Evolutionary conservation across 2,329 filamentous ascomycete genomes (phyloP).

Genomic region (Diaporthe citri): DNA sequence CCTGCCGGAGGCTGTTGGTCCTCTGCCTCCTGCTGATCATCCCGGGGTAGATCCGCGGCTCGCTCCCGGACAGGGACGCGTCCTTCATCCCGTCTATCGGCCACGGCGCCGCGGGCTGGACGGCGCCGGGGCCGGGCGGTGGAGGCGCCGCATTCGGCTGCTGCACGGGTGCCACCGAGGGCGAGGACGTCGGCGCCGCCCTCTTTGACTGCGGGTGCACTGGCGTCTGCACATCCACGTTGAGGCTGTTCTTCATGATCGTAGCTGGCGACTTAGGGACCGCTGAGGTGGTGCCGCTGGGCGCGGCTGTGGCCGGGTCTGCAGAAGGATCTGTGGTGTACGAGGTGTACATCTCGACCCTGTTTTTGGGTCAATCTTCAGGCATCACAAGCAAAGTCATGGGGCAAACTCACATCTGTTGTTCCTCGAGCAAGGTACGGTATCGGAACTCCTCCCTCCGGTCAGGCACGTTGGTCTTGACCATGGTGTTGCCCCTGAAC

Average conservation of each 20-base stretch:
- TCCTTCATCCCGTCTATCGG: conserved; percentile 54
- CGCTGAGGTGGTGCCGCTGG: conserved; percentile 22
- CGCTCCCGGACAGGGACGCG: conserved; percentile 66
- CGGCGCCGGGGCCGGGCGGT: background rate
- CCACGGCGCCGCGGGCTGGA: conserved; percentile 35
- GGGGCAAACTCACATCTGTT: conserved; percentile 76
- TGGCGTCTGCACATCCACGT: conserved; percentile 26
- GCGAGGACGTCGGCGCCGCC: conserved; percentile 36
- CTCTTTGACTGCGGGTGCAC: background rate
- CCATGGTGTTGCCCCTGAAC: conserved; percentile 88
- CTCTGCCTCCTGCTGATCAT: conserved; percentile 66
- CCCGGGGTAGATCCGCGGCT: conserved; percentile 80
- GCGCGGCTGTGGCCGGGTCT: conserved; percentile 8
- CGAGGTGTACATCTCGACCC: conserved; percentile 58
- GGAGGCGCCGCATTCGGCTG: background rate
- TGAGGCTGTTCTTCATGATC: conserved; percentile 41
- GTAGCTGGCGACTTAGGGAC: conserved; percentile 43
- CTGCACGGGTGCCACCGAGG: conserved; percentile 20
- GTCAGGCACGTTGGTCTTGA: conserved; percentile 96
- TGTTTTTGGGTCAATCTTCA: conserved; percentile 43
- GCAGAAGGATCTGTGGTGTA: conserved; percentile 45
- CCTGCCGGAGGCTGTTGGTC: conserved; percentile 56
- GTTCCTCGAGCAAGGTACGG: conserved; percentile 86
- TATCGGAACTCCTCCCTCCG: conserved; percentile 91
- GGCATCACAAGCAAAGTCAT: background rate